Evolutionary conservation across 352 stramenopile genomes (phyloP), one percentile per base, ranked within the genome.

Genomic region (Globisporangium solare): DNA sequence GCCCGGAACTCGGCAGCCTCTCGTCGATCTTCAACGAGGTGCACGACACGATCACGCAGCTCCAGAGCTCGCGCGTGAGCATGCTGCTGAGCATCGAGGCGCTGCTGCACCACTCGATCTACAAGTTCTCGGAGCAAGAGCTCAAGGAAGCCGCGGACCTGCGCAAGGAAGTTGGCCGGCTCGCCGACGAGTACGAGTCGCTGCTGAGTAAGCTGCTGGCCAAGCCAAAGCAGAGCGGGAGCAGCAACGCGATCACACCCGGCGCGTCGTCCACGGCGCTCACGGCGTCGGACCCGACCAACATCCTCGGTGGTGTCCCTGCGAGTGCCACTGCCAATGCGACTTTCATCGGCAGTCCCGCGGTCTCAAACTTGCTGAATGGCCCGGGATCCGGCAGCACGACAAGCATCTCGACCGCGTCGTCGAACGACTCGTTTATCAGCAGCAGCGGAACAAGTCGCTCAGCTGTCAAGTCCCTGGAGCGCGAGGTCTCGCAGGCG

Each of bases 11-110:
- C 12, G 80, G 79, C 15, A 88, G 71, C 50, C 67, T 95, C 24
- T 88, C 85, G 15, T 86, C 86, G 5, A 59, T 93, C 6, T 89
- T 95, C 62, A 86, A 79, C 43, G 77, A 93, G 40, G 83, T 93
- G 63, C 83, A 92, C 60, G 85, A 92, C 50, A 92, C 79, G 1
- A 63, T 95, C 41, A 72, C 70, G 14, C 83, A 93, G 59, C 73
- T 95, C 49, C 80, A 93, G 54, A 90, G 79, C 66, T 95, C 85
- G 4, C 70, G 85, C 0, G 77, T 90, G 63, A 93, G 77, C 54
- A 91, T 95, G 76, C 60, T 95, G 31, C 54, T 92, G 1, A 87
- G 81, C 24, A 80, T 95, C 7, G 85, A 95, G 42, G 77, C 83
- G 31, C 54, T 93, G n/a, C 47, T 95, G 20, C 74, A 83, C 35